phyloP scores from a whole-genome alignment of 176 grass and related monocot species.

The Ensete ventricosum region DNA sequence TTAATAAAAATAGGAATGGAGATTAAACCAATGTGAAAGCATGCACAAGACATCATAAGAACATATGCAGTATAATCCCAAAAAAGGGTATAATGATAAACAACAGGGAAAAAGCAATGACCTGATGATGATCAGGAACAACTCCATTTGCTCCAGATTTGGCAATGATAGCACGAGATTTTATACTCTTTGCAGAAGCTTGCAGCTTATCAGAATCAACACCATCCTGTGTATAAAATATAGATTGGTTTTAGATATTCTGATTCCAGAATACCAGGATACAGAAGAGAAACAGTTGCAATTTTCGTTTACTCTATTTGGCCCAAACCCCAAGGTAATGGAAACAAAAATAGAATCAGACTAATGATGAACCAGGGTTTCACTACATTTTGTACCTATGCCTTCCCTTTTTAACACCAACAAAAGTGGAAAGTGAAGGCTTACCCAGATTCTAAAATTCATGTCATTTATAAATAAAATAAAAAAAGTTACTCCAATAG shows the following conservation, averaged over 20 bases:
- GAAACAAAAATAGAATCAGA: too few species aligned
- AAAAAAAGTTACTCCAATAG: too few species aligned
- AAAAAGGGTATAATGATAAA: neutral
- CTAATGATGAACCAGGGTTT: too few species aligned
- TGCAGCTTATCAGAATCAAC: conserved; percentile 40
- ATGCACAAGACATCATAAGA: conserved; percentile 3
- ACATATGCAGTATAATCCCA: neutral
- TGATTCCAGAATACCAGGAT: too few species aligned
- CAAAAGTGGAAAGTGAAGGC: too few species aligned
- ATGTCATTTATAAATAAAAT: too few species aligned
- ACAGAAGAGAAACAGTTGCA: neutral
- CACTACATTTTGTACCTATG: too few species aligned
- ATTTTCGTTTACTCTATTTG: too few species aligned
- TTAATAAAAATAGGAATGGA: conserved; percentile 19
- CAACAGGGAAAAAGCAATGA: conserved; percentile 10
- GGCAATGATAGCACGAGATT: conserved; percentile 54
- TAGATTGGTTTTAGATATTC: neutral
- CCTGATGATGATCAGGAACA: conserved; percentile 32
- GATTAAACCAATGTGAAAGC: conserved; percentile 4
- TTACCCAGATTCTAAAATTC: too few species aligned
- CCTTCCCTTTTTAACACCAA: too few species aligned
- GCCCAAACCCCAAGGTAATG: too few species aligned
- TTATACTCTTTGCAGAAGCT: conserved; percentile 45
- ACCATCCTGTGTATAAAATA: conserved; percentile 41
- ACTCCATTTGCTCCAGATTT: conserved; percentile 43